A percentile compares a stretch with the other conserved stretches of the same genome.
Conservation (phyloP, 2,329 filamentous ascomycete species). For the Xylariaceae sp. region DNA sequence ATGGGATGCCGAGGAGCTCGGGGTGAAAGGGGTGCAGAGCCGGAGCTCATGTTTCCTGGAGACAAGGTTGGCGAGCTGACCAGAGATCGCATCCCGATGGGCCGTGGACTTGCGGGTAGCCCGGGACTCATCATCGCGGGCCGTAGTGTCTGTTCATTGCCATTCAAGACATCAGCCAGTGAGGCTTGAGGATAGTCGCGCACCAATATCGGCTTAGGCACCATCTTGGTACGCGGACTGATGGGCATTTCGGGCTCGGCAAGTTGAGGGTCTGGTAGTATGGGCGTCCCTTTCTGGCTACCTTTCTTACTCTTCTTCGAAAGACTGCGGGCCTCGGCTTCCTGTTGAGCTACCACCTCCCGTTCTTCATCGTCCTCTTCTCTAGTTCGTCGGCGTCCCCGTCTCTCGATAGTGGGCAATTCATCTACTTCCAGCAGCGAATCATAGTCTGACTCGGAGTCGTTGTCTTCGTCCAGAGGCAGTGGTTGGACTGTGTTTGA, state of each 20-base stretch:
- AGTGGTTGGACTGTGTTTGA: conserved; percentile 28
- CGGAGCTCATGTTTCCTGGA: conserved; percentile 49
- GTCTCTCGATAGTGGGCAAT: conserved; percentile 52
- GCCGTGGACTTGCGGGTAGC: conserved; percentile 59
- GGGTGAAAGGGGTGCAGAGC: conserved; percentile 62
- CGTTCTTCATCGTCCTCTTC: conserved; percentile 83
- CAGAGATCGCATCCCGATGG: conserved; percentile 50
- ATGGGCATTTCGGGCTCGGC: conserved; percentile 36
- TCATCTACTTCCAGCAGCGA: conserved; percentile 71
- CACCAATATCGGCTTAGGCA: conserved; percentile 32
- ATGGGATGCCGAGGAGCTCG: conserved; percentile 72
- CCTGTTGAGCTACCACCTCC: conserved; percentile 63
- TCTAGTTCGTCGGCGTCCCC: conserved; percentile 78
- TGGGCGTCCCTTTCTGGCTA: conserved; percentile 47
- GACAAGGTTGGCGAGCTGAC: conserved; percentile 68
- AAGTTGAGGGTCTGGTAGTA: conserved; percentile 34
- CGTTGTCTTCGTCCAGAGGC: conserved; percentile 52
- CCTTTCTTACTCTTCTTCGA: conserved; percentile 69
- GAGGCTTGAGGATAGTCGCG: conserved; percentile 46
- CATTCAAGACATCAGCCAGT: conserved; percentile 51
- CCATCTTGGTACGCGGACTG: conserved; percentile 35
- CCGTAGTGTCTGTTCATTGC: conserved; percentile 32
- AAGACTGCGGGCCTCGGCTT: conserved; percentile 67
- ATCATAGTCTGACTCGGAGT: conserved; percentile 80
- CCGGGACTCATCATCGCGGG: conserved; percentile 57